Evolutionary conservation across 139 green algal species (phyloP), one percentile per base, ranked within the genome.

Genomic region (Trebouxia sp.): DNA sequence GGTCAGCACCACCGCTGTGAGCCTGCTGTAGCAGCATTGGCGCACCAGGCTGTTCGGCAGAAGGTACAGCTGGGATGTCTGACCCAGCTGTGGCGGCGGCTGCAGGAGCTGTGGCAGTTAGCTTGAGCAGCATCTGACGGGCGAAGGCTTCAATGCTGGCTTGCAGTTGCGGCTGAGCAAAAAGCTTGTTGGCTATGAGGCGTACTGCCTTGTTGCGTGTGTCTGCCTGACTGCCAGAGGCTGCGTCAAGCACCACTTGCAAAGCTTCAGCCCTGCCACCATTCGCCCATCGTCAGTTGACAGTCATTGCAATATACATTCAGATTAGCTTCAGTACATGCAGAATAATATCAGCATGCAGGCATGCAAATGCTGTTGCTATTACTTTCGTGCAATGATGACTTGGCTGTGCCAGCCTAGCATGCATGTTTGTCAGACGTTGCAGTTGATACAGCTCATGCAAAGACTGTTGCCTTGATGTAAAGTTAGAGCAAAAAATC

Each of bases 101-200:
- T 6, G 55, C 32, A 35, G 55, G 24, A 37, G 55, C 10, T 0
- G 55, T 37, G 24, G 55, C 35, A 30, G 12, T 45, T 10, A 72
- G 62, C 15, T 30, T 42, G 32, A 72, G 43, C 1, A 72, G 62
- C 62, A 72, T 72, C 10, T 45, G 62, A 35, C 42, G n/a, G 1
- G 91, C 87, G 58, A 84, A 85, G 48, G 74, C 75, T 45, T 90
- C 77, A 20, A 95, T 89, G 53, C 37, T 10, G 3, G 48, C 76
- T 22, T 66, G 50, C 75, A 92, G 83, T 55, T 69, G 32, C 8
- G 80, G 65, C 80, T 87, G 65, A 5, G 78, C 65, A 56, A 89
- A 90, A n/a, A 95, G 84, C 72, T 86, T 83, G 82, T 89, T 89
- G 38, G 87, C 88, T 6, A 86, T 75, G 77, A 95, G 83, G 14